Percentiles rank a stretch among this genome's conserved stretches.
phyloP scores from a whole-genome alignment of 352 stramenopile species.

The Phytophthora aleatoria region DNA sequence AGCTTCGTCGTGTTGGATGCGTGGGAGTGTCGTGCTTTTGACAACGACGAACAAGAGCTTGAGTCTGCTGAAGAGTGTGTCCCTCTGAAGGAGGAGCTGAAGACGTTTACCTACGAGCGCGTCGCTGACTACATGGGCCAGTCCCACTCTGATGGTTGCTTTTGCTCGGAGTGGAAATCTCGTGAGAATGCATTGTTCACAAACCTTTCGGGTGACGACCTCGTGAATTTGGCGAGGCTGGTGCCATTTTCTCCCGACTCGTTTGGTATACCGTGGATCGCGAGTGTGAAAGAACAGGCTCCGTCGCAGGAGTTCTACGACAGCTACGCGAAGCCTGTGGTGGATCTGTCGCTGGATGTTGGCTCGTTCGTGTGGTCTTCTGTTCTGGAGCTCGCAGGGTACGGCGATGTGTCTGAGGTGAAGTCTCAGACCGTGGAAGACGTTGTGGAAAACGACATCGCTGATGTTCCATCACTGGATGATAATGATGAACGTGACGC shows the following conservation, averaged over 20 bases:
- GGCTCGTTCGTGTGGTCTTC: constrained; percentile 36
- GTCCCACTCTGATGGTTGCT: constrained; percentile 40
- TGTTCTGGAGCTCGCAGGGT: constrained; percentile 27
- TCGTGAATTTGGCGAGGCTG: constrained; percentile 36
- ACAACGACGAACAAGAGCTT: constrained; percentile 25
- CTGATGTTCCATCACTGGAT: neutral
- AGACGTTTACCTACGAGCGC: constrained; percentile 36
- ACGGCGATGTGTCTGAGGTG: constrained; percentile 6
- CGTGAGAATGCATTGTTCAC: constrained; percentile 39
- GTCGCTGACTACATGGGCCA: constrained; percentile 35
- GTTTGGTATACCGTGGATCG: constrained; percentile 40
- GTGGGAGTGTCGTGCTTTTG: constrained; percentile 34
- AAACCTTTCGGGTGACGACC: constrained; percentile 24
- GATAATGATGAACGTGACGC: constrained; percentile 2
- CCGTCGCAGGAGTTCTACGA: constrained; percentile 39
- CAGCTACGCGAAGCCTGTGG: constrained; percentile 43
- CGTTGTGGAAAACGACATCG: constrained; percentile 6
- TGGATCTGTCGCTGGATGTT: constrained; percentile 37
- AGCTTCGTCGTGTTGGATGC: constrained; percentile 43
- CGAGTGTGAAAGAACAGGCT: constrained; percentile 38
- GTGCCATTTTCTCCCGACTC: constrained; percentile 50
- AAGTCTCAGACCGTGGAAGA: constrained; percentile 2
- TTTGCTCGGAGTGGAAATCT: constrained; percentile 52
- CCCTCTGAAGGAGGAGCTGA: constrained; percentile 35
- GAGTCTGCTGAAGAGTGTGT: constrained; percentile 33